These are phyloP conservation scores for Phytophthora hibernalis DNA, from an alignment of 352 stramenopile genomes.

Conservation along the genomic window DNA sequence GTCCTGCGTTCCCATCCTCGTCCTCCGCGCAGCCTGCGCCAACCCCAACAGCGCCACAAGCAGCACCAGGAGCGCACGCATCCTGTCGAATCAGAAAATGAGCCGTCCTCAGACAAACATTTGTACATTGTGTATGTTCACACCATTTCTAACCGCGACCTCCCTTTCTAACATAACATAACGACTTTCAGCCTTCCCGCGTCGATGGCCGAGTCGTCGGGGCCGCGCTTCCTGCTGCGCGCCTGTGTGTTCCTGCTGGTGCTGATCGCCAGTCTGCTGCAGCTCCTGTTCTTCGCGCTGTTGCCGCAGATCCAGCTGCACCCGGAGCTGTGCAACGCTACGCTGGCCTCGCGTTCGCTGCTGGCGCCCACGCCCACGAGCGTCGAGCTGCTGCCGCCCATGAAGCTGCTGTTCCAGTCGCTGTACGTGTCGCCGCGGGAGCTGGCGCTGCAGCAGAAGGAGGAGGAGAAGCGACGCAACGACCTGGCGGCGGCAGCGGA, in stretches of 20 bases:
- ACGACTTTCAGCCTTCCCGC: conserved; percentile 10
- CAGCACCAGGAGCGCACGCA: conserved; percentile 12
- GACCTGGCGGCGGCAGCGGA: conserved; percentile 27
- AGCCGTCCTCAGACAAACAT: background rate
- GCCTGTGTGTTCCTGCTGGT: conserved; percentile 77
- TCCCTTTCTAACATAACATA: too few relatives aligned
- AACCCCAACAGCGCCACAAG: conserved; percentile 16
- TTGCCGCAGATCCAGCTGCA: conserved; percentile 74
- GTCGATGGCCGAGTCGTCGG: conserved; percentile 52
- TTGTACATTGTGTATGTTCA: too few relatives aligned
- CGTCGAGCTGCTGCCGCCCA: conserved; percentile 56
- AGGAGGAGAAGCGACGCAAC: conserved; percentile 47
- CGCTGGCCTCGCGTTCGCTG: conserved; percentile 53
- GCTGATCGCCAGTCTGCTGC: conserved; percentile 74
- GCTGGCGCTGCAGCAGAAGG: conserved; percentile 53
- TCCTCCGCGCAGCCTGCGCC: conserved; percentile 1
- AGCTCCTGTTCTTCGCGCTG: conserved; percentile 79
- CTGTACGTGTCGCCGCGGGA: conserved; percentile 74
- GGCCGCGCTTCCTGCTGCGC: conserved; percentile 69
- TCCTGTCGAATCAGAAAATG: conserved; percentile 13
- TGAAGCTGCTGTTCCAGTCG: conserved; percentile 82
- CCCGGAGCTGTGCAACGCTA: conserved; percentile 67
- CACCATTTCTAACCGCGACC: too few relatives aligned
- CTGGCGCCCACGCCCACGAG: conserved; percentile 47
- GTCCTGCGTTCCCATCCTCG: conserved; percentile 2